Base-by-base conservation (phyloP, 129 eudicot species). In the Artemisia annua region DNA sequence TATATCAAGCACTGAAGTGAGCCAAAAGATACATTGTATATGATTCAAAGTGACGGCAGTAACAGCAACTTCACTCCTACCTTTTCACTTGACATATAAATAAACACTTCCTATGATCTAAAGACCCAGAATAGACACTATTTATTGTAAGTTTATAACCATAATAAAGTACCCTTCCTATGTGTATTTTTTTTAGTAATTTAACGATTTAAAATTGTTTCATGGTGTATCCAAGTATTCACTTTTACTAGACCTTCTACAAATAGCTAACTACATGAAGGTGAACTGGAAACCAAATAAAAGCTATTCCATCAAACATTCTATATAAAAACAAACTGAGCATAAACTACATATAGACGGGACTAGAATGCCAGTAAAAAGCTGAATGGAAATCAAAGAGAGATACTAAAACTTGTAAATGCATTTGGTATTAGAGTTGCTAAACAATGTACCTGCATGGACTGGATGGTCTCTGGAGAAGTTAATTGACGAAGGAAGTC, bases 401-500 rank as follows among this genome's bases (percentile, higher is more conserved):
- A 14, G 19, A 2, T 52, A 52, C 57, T 20, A 52, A 20, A 50
- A 69, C 16, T 3, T 30, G 62, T 28, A 48, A 61, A 69, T 53
- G 49, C 57, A 72, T 10, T 57, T 70, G 28, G 39, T 2, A 19
- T 46, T 59, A 44, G 20, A 24, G 13, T n/a, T 51, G 30, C 43
- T n/a, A 17, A 49, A 26, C 14, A 52, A 54, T 57, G 16, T 86
- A 93, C 98, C 98, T 93, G 98, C 91, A 90, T 82, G 50, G 85
- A 80, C 98, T 93, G 98, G 87, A 90, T 80, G 50, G 86, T 85
- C 73, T 87, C 97, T 15, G 89, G 95, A 51, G 96, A 87, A 56
- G 90, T 75, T 80, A 89, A 78, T 58, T 84, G 86, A 56, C 89
- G 90, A 60, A 87, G 71, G 49, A 89, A 77, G 53, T 92, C 98